phyloP scores from a whole-genome alignment of 2,329 filamentous ascomycete genomes.

The Penicillium occitanis region DNA sequence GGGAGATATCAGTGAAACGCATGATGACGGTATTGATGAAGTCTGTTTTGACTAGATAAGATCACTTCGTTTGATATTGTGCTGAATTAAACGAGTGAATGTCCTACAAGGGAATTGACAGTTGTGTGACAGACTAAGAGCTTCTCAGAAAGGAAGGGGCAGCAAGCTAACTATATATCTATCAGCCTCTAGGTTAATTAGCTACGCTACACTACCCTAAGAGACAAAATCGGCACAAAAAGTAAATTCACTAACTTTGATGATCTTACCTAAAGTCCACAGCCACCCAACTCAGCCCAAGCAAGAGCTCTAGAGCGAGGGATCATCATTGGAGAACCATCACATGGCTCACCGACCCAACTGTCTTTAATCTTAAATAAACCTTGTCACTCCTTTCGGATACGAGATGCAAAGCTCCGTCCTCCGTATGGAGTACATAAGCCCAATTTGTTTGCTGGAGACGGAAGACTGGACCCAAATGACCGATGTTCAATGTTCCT shows the following conservation, averaged over 20 bases:
- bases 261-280: slow-evolving; percentile 1
- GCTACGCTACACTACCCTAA: neutral
- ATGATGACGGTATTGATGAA: slow-evolving; percentile 1
- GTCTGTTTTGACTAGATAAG: neutral
- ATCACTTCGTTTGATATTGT: neutral
- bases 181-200: neutral
- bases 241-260: neutral
- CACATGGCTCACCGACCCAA: neutral
- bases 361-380: slow-evolving; percentile 1
- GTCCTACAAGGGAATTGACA: neutral
- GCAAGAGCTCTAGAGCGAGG: neutral
- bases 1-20: slow-evolving; percentile 16
- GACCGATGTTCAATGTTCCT: too few relatives aligned
- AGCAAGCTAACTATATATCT: neutral
- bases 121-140: neutral
- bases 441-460: neutral
- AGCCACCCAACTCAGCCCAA: neutral
- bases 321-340: neutral
- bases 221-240: neutral
- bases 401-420: slow-evolving; percentile 9
- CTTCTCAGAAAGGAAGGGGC: neutral
- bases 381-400: slow-evolving; percentile 3
- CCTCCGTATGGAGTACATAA: neutral
- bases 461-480: neutral
- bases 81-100: neutral